Percentiles rank a stretch among this genome's conserved stretches.
phyloP scores from a whole-genome alignment of 805 yeast species.

The Cyberlindnera amylophila region DNA sequence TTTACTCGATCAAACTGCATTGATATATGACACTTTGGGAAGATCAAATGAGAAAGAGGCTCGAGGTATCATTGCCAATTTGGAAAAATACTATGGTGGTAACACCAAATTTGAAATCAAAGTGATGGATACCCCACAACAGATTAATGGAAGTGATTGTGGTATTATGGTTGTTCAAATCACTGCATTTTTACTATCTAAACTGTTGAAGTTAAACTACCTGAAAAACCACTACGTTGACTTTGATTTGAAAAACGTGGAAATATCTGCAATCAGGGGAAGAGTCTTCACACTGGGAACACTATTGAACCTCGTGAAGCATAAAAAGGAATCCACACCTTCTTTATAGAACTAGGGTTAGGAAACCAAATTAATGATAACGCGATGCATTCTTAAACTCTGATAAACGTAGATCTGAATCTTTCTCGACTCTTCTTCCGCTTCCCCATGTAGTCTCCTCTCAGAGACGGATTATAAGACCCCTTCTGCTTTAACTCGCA shows the following conservation, averaged over 20 bases:
- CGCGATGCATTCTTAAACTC: too few species aligned
- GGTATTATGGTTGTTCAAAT: conserved; percentile 40
- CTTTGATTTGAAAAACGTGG: conserved; percentile 37
- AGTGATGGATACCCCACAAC: conserved; percentile 45
- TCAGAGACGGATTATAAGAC: too few species aligned
- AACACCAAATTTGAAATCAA: conserved; percentile 23
- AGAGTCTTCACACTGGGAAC: conserved; percentile 41
- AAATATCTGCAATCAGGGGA: conserved; percentile 45
- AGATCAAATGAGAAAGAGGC: conserved; percentile 26
- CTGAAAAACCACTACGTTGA: conserved; percentile 31
- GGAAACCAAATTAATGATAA: too few species aligned
- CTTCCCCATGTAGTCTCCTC: too few species aligned
- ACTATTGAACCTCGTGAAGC: conserved; percentile 28
- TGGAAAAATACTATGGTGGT: conserved; percentile 17
- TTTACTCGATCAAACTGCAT: conserved; percentile 42
- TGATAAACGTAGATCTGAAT: too few species aligned
- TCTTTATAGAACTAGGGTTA: too few species aligned
- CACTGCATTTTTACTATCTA: conserved; percentile 33
- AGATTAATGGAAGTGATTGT: conserved; percentile 63
- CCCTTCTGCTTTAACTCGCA: too few species aligned
- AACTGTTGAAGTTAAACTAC: conserved; percentile 29
- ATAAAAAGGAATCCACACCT: conserved; percentile 11
- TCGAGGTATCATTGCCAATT: conserved; percentile 21
- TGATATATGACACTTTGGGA: conserved; percentile 54
- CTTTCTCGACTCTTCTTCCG: too few species aligned